phyloP scores from a whole-genome alignment of 1,284 basidiomycete genomes.

The Inonotus obliquus region DNA sequence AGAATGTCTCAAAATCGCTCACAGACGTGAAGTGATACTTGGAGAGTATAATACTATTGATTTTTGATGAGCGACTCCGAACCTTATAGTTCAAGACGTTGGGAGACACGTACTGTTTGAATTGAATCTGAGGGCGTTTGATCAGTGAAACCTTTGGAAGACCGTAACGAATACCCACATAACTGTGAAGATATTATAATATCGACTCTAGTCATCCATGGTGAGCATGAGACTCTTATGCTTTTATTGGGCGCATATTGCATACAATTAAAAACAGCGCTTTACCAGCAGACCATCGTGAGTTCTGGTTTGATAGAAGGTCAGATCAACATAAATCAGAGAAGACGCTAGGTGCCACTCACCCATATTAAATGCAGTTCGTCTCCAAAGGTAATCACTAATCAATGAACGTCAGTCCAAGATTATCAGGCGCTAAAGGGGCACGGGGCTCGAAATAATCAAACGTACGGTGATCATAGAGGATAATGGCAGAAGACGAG shows the following conservation, averaged over 20 bases:
- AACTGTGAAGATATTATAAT: slow-evolving; percentile 17
- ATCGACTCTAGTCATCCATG: slow-evolving; percentile 9
- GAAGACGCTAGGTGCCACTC: not conserved
- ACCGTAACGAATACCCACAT: not conserved
- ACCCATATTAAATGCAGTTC: slow-evolving; percentile 17
- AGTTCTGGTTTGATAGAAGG: slow-evolving; percentile 1
- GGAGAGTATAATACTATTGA: slow-evolving; percentile 11
- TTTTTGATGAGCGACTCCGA: not conserved
- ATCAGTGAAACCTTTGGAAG: not conserved
- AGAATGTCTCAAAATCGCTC: not conserved
- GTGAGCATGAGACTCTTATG: not conserved
- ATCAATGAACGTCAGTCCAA: not conserved
- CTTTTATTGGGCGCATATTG: not conserved
- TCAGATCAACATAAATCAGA: not conserved
- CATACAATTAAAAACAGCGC: slow-evolving; percentile 13
- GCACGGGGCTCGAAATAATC: not conserved
- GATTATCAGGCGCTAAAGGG: not conserved
- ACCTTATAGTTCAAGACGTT: not conserved
- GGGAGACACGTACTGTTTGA: slow-evolving; percentile 1
- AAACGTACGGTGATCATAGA: slow-evolving; percentile 12
- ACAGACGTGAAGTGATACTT: slow-evolving; percentile 7
- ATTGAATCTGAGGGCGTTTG: slow-evolving; percentile 6
- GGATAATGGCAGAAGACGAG: slow-evolving; percentile 12
- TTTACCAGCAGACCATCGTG: slow-evolving; percentile 15
- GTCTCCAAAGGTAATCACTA: slow-evolving; percentile 15